Evolutionary conservation across 2,329 filamentous ascomycete species (phyloP), one percentile per base, ranked within the genome.

Genomic region (Leptographium lundbergii): DNA sequence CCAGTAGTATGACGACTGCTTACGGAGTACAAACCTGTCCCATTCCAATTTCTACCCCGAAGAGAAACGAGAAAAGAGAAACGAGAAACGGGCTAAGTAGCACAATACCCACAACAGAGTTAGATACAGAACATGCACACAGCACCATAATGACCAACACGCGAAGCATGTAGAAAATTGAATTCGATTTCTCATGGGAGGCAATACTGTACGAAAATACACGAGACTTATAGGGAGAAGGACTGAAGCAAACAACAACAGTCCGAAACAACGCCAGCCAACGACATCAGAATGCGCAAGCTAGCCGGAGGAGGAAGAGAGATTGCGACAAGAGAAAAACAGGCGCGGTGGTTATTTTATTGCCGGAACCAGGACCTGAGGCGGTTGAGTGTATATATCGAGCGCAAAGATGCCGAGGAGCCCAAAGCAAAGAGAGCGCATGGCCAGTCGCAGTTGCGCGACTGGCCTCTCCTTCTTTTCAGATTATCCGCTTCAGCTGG

Each of bases 401-500:
- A 48, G 54, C 24, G 36, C 17, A 22, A 19, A 57, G 27, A 50
- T 50, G 19, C 55, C 27, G 42, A 57, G 36, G 36, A n/a, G 24
- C 14, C 19, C 42, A 45, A 22, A 45, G 19, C 42, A 45, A 45
- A 32, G 54, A 32, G 39, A 48, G 55, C 24, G 13, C 29, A 45
- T 45, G 53, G n/a, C 19, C 19, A n/a, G 39, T 6, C 25, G 19
- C 39, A 45, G 1, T 17, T 27, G 24, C 19, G 25, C 50, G 50
- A 25, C 50, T 17, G 50, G 5, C 14, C 27, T 6, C 7, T 29
- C 25, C 62, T 61, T 64, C 57, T 62, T 47, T 59, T 63, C 75
- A 82, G 77, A 70, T 27, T 27, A 32, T 45, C 25, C 13, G 10
- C 45, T 25, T 57, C 55, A 14, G 27, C 6, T 29, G 32, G 24